Conservation (phyloP, 2,329 filamentous ascomycete species). For the Aspergillus aculeatus region DNA sequence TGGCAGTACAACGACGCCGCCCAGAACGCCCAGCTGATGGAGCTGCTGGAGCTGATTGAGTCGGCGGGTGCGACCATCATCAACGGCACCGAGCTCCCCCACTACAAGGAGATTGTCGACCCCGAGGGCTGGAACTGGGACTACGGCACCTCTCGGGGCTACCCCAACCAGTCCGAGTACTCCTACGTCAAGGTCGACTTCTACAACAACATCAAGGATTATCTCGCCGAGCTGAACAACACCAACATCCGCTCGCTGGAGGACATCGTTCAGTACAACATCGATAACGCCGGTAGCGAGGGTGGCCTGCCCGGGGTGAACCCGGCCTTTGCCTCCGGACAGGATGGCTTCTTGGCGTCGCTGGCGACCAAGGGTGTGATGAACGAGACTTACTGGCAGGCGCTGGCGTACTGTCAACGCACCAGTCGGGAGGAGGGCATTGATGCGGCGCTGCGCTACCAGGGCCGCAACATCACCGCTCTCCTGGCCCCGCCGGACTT, state of each 20-base stretch:
- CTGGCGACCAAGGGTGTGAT: conserved; percentile 59
- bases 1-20: conserved; percentile 62
- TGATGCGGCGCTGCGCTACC: conserved; percentile 60
- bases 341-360: conserved; percentile 68
- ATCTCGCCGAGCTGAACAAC: conserved; percentile 63
- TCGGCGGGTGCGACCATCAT: conserved; percentile 65
- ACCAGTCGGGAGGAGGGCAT: conserved; percentile 65
- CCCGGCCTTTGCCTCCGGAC: conserved; percentile 67
- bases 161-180: conserved; percentile 71
- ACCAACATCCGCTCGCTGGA: conserved; percentile 59
- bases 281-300: conserved; percentile 63
- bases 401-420: conserved; percentile 60
- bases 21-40: conserved; percentile 55
- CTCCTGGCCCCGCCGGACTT: conserved; percentile 69
- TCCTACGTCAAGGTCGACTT: conserved; percentile 67
- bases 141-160: conserved; percentile 61
- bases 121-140: conserved; percentile 74
- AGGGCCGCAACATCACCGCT: conserved; percentile 53
- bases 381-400: conserved; percentile 66
- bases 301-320: conserved; percentile 61
- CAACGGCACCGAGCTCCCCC: conserved; percentile 67
- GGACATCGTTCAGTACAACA: conserved; percentile 65
- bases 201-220: conserved; percentile 62
- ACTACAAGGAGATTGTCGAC: conserved; percentile 61
- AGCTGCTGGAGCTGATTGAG: conserved; percentile 55